Percentiles rank a stretch among this genome's conserved stretches.
Evolutionary conservation across 2,329 filamentous ascomycete species (phyloP).

Genomic region (Botrytis fragariae): DNA sequence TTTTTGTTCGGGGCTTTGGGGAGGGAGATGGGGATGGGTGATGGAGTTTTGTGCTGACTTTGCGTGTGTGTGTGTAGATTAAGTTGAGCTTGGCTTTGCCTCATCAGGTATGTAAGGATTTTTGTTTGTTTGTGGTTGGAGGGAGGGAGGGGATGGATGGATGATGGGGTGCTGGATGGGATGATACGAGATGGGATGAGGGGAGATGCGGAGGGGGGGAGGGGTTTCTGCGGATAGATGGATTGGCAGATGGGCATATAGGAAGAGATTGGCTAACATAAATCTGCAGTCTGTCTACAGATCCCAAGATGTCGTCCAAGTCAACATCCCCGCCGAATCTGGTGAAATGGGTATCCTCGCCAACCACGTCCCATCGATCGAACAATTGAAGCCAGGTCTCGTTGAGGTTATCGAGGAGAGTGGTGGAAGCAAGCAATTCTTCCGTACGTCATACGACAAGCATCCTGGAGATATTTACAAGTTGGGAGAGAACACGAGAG

Average conservation of each 20-base stretch:
- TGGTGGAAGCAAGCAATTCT: conserved; percentile 91
- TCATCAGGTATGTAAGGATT: conserved; percentile 77
- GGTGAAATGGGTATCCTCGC: conserved; percentile 99
- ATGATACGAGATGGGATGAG: neutral
- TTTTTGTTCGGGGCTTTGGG: too few species aligned
- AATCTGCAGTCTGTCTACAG: conserved; percentile 64
- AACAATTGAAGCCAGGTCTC: conserved; percentile 96
- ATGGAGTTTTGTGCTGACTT: conserved; percentile 27
- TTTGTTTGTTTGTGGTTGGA: conserved; percentile 3
- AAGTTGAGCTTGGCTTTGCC: conserved; percentile 97
- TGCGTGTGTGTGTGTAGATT: conserved; percentile 54
- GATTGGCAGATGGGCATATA: neutral
- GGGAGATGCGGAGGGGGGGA: neutral
- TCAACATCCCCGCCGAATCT: conserved; percentile 97
- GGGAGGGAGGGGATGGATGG: neutral
- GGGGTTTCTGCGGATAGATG: neutral
- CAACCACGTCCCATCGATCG: conserved; percentile 97
- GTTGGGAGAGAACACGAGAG: neutral
- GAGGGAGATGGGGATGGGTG: neutral
- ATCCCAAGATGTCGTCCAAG: conserved; percentile 76
- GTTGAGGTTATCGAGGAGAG: conserved; percentile 94
- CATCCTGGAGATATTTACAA: neutral
- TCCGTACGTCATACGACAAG: conserved; percentile 65
- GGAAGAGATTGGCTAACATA: conserved; percentile 35
- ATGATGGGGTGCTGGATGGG: neutral